These are phyloP conservation scores for Fusarium denticulatum DNA, from an alignment of 2,329 filamentous ascomycete species.

Conservation along the genomic window DNA sequence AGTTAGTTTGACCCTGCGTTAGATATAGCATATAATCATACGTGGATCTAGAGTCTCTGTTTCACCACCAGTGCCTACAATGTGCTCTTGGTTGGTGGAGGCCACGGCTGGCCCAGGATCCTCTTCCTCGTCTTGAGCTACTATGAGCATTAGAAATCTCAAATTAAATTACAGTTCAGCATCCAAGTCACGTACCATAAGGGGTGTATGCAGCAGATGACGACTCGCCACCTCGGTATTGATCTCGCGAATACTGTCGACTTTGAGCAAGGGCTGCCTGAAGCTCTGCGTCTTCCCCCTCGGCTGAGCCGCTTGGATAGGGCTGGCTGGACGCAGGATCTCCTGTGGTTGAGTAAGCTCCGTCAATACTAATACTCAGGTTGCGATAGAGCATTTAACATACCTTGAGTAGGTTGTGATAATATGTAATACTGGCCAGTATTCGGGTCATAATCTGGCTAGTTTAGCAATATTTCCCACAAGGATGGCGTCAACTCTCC, in stretches of 20 bases:
- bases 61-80: slow-evolving; percentile 29
- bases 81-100: slow-evolving; percentile 19
- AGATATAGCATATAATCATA: slow-evolving; percentile 33
- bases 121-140: slow-evolving; percentile 36
- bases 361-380: background rate
- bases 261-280: slow-evolving; percentile 23
- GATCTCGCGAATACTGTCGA: slow-evolving; percentile 9
- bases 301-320: background rate
- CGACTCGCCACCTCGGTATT: slow-evolving; percentile 22
- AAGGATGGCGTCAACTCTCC: background rate
- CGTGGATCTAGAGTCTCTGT: slow-evolving; percentile 50
- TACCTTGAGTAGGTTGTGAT: slow-evolving; percentile 15
- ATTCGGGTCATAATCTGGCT: slow-evolving; percentile 16
- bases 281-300: slow-evolving; percentile 16
- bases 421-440: slow-evolving; percentile 15
- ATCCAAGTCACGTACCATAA: slow-evolving; percentile 9
- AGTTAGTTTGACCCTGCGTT: slow-evolving; percentile 5
- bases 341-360: background rate
- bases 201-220: slow-evolving; percentile 11
- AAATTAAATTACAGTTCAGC: background rate
- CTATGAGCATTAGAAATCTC: background rate
- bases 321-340: slow-evolving; percentile 7
- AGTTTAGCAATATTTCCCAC: background rate
- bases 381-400: background rate
- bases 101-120: slow-evolving; percentile 41